Conservation (phyloP, 345 rosid genomes). For the Raphanus raphanistrum region DNA sequence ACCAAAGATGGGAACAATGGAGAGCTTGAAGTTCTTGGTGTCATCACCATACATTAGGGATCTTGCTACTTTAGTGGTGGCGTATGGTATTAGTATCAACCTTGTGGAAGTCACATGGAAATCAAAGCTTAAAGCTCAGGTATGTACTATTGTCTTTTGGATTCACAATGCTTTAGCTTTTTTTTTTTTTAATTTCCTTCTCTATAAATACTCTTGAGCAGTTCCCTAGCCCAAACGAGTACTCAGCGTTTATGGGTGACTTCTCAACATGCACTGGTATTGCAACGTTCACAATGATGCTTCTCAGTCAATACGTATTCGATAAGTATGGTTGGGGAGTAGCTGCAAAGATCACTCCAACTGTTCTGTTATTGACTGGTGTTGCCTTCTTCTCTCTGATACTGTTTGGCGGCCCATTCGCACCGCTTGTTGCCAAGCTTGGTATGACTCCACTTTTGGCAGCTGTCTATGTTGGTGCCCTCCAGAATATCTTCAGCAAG, state of each 20-base stretch:
- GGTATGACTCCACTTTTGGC: conserved; percentile 99
- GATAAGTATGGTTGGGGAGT: conserved; percentile 96
- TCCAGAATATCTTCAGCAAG: conserved; percentile 99
- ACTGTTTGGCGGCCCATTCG: conserved; percentile 72
- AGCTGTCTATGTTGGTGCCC: conserved; percentile 91
- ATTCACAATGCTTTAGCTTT: not conserved
- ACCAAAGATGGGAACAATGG: conserved; percentile 93
- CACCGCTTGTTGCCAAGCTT: conserved; percentile 67
- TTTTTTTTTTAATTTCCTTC: conserved; percentile 7
- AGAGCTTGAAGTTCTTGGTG: conserved; percentile 93
- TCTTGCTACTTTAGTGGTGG: conserved; percentile 96
- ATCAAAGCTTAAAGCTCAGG: conserved; percentile 99
- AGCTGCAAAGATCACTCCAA: conserved; percentile 92
- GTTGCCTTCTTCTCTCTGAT: conserved; percentile 91
- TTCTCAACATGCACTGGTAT: conserved; percentile 94
- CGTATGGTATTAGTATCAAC: conserved; percentile 96
- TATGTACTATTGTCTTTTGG: conserved; percentile 29
- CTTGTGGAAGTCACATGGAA: conserved; percentile 99
- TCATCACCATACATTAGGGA: conserved; percentile 89
- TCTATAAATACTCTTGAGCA: conserved; percentile 34
- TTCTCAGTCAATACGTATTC: conserved; percentile 83
- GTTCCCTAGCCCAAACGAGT: conserved; percentile 98
- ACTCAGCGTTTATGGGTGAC: conserved; percentile 98
- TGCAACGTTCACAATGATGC: conserved; percentile 94
- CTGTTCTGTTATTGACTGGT: conserved; percentile 86